Evolutionary conservation across 495 filamentous ascomycete species (phyloP).

Genomic region (Physcia stellaris): DNA sequence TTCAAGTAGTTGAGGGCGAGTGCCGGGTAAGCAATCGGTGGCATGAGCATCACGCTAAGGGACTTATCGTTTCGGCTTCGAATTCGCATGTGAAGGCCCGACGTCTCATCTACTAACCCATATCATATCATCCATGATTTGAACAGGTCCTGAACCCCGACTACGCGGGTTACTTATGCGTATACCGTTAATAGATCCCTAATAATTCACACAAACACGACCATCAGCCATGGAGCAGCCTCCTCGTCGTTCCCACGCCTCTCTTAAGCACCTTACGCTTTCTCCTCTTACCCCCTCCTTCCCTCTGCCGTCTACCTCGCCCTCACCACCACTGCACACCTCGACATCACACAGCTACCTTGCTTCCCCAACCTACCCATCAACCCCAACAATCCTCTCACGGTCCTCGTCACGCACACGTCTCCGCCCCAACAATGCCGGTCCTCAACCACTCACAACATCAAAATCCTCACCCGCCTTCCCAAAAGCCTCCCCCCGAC

Average conservation of each 20-base stretch:
- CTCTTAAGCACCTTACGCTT: constrained; percentile 37
- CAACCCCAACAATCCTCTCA: constrained; percentile 24
- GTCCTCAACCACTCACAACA: not conserved
- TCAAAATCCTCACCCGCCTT: not conserved
- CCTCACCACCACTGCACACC: constrained; percentile 26
- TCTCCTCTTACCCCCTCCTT: constrained; percentile 54
- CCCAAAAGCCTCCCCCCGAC: constrained; percentile 8
- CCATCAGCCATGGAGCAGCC: too few relatives aligned
- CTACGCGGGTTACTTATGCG: too few relatives aligned
- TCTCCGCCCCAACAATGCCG: constrained; percentile 6
- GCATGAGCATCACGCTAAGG: too few relatives aligned
- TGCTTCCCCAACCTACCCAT: constrained; percentile 6
- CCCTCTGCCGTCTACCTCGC: constrained; percentile 38
- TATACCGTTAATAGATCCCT: too few relatives aligned
- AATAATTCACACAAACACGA: too few relatives aligned
- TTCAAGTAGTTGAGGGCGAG: not conserved
- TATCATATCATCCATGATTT: too few relatives aligned
- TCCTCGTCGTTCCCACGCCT: constrained; percentile 36
- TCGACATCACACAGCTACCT: constrained; percentile 9
- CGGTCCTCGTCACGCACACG: constrained; percentile 31
- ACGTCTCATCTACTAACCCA: too few relatives aligned
- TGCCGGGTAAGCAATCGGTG: constrained; percentile 2
- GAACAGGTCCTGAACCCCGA: too few relatives aligned
- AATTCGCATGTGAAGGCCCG: too few relatives aligned
- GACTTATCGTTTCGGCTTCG: too few relatives aligned